Evolutionary conservation across 2,329 filamentous ascomycete species (phyloP), one percentile per base, ranked within the genome.

Genomic region (Talaromyces amestolkiae): DNA sequence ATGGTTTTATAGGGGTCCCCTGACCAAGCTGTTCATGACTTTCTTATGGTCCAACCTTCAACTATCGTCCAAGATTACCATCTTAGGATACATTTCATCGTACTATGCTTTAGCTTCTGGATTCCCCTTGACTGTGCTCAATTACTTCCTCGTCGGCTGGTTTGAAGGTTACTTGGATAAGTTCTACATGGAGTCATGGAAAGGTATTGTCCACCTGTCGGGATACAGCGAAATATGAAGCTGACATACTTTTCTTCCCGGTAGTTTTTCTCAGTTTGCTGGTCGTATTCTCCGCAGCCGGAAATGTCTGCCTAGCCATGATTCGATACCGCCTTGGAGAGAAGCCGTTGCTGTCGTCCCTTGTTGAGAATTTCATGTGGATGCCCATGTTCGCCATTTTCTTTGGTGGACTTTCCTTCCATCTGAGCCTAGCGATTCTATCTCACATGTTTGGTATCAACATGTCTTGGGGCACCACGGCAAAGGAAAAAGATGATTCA

Each of bases 361-460:
- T 88, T 15, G 72, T 82, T 65, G 82, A 85, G 70, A 89, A 88
- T 72, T 77, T 88, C 72, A 87, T 86, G 70, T 89, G 87, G 87
- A 82, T 86, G 19, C 84, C 84, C 2, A 82, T 89, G 68, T 77
- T 84, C 69, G 89, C 89, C 67, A 89, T 95, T 75, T 96, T 95
- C 83, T 83, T 96, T 19, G 92, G 92, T 61, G 92, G 92, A 35
- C 59, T 66, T 22, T 66, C 64, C 45, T 84, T 96, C 41, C 91
- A 96, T 79, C 86, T 96, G 58, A 91, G 87, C 35, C 89, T 93
- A 75, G 92, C 92, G 1, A 82, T 96, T 39, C 79, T 95, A 54
- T 85, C 88, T 4, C 92, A 96, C 81, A 91, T 95, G 86, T 91
- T 95, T 75, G 87, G 91, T 79, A 87, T 94, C 74, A 85, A 95